A percentile compares a stretch with the other conserved stretches of the same genome.
These are phyloP conservation scores for Jatropha curcas DNA, from an alignment of 345 rosid genomes.

Conservation along the genomic window DNA sequence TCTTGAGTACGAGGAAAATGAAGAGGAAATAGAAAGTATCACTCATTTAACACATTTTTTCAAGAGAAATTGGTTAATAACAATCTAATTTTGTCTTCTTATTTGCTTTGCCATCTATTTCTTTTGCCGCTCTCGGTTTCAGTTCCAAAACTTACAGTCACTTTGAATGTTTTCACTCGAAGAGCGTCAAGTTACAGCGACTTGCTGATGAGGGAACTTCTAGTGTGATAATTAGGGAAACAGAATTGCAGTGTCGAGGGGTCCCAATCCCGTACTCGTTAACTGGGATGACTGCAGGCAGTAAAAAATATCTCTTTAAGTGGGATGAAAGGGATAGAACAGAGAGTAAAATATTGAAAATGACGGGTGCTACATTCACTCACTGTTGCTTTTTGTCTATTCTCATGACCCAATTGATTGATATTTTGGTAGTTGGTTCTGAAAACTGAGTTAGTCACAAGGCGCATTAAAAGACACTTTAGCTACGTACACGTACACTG, in stretches of 20 bases:
- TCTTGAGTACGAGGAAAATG: too few species aligned
- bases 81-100: too few species aligned
- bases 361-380: neutral
- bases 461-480: neutral
- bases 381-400: neutral
- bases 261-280: too few species aligned
- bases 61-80: too few species aligned
- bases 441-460: neutral
- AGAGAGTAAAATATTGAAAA: neutral
- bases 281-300: too few species aligned
- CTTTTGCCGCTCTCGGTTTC: too few species aligned
- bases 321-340: neutral
- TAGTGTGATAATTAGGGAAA: neutral
- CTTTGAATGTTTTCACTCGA: too few species aligned
- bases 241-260: neutral
- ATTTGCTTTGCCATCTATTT: too few species aligned
- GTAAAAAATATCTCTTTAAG: too few species aligned
- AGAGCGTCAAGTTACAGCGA: neutral
- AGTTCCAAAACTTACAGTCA: too few species aligned
- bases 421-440: neutral
- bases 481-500: neutral
- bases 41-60: too few species aligned
- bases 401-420: slow-evolving; percentile 2
- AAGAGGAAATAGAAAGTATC: too few species aligned
- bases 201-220: neutral